These are phyloP conservation scores for Fusarium abutilonis DNA, from an alignment of 2,329 filamentous ascomycete genomes.

Conservation along the genomic window DNA sequence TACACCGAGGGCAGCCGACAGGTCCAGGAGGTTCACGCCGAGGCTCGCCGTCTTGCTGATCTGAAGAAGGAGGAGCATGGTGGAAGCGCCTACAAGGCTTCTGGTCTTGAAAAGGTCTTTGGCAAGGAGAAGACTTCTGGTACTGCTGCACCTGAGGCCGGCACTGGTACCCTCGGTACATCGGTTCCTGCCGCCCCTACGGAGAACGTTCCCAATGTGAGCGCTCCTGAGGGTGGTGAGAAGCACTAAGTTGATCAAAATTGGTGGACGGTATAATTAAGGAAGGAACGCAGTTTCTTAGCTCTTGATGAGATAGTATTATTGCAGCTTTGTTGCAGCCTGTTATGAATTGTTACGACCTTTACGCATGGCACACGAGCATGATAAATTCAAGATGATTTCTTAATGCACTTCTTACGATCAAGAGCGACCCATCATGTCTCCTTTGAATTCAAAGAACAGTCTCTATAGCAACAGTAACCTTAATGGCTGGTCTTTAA, in stretches of 20 bases:
- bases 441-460: no score
- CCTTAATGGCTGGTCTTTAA: no score
- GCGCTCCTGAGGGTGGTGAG: slow-evolving; percentile 41
- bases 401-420: background rate
- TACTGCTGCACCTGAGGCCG: slow-evolving; percentile 30
- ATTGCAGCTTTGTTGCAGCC: slow-evolving; percentile 17
- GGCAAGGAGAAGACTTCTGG: slow-evolving; percentile 59
- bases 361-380: slow-evolving; percentile 32
- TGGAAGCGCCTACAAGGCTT: slow-evolving; percentile 67
- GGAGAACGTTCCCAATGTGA: slow-evolving; percentile 35
- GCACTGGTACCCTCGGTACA: slow-evolving; percentile 27
- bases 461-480: no score
- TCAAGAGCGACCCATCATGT: background rate
- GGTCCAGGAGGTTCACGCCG: slow-evolving; percentile 91
- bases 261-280: slow-evolving; percentile 9
- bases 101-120: slow-evolving; percentile 67
- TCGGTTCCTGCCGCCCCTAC: slow-evolving; percentile 38
- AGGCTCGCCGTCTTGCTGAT: slow-evolving; percentile 87
- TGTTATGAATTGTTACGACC: slow-evolving; percentile 40
- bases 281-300: slow-evolving; percentile 5
- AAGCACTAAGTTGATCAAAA: slow-evolving; percentile 27
- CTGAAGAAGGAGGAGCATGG: slow-evolving; percentile 78
- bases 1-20: slow-evolving; percentile 88
- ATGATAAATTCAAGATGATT: slow-evolving; percentile 33
- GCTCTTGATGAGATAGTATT: slow-evolving; percentile 14